Base-by-base conservation (phyloP, 495 filamentous ascomycete genomes). In the Daldinia vernicosa region DNA sequence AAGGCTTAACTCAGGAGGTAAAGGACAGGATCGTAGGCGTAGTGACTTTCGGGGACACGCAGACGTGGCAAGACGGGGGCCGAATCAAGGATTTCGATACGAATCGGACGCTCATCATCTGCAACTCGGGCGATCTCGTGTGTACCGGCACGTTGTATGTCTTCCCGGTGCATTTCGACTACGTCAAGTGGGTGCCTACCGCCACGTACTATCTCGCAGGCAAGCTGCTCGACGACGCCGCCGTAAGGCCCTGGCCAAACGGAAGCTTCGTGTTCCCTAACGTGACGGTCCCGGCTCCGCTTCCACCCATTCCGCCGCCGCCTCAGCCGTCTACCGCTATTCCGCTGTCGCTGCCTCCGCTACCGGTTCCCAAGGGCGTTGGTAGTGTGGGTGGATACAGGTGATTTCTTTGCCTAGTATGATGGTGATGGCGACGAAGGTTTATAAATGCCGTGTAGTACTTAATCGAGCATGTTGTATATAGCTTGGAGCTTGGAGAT, bases 21-120 rank as follows among this genome's bases (percentile, higher is more conserved):
- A 78, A 82, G 69, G 72, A 78, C 27, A 79, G 78, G 62, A 85
- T 86, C 66, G 79, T 80, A 15, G 83, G 79, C n/a, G 83, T 87
- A 24, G 80, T 83, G 22, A 79, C 83, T 0, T 86, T 85, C 56
- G 85, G 85, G 3, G 83, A 86, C 70, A 86, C 84, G 37, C 81
- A 85, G 66, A 82, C 84, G 67, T 73, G 73, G 30, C 83, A 84
- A 56, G 80, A 86, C 65, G 70, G 78, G 33, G 82, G 82, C 11
- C 78, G 80, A 15, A 83, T 85, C 66, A 68, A 72, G 19, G 79
- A 77, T 43, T 86, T 81, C 72, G 79, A 81, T 50, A 60, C 75
- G 14, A 77, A 77, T 32, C 81, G 81, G 72, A 78, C 79, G 57
- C 80, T 85, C 71, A 82, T 85, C 58, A 84, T 86, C 74, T 87